These are phyloP conservation scores for Aspergillus fijiensis DNA, from an alignment of 2,329 filamentous ascomycete species.

Conservation along the genomic window DNA sequence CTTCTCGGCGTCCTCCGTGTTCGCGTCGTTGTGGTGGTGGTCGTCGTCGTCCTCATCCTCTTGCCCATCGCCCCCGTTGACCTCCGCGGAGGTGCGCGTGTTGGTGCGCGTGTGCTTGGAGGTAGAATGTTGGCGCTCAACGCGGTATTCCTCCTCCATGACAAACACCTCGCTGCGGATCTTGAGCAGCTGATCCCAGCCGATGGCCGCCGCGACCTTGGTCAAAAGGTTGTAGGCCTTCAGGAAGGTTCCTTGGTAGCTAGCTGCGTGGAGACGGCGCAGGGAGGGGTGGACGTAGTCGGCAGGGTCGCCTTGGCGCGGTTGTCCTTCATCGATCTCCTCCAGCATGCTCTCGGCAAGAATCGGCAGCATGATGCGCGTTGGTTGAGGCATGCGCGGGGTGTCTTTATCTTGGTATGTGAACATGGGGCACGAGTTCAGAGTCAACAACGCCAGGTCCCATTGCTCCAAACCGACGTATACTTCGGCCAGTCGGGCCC, in stretches of 20 bases:
- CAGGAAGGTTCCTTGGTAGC: slow-evolving; percentile 92
- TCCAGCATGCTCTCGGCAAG: slow-evolving; percentile 87
- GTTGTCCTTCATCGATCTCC: slow-evolving; percentile 89
- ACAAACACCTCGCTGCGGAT: slow-evolving; percentile 97
- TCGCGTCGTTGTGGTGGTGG: background rate
- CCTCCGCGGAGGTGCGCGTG: slow-evolving; percentile 35
- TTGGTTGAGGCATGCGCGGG: slow-evolving; percentile 88
- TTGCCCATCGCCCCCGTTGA: slow-evolving; percentile 36
- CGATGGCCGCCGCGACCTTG: slow-evolving; percentile 93
- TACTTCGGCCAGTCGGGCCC: slow-evolving; percentile 89
- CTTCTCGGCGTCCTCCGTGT: slow-evolving; percentile 29
- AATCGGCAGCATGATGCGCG: slow-evolving; percentile 81
- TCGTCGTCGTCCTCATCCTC: slow-evolving; percentile 26
- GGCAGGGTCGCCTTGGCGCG: slow-evolving; percentile 68
- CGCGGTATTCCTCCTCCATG: slow-evolving; percentile 98
- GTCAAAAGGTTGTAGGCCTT: slow-evolving; percentile 93
- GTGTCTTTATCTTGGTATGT: slow-evolving; percentile 99
- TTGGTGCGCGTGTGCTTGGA: slow-evolving; percentile 17
- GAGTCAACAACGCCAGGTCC: slow-evolving; percentile 89
- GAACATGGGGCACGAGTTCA: slow-evolving; percentile 99
- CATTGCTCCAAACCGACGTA: slow-evolving; percentile 94
- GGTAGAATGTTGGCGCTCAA: slow-evolving; percentile 56
- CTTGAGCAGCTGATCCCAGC: slow-evolving; percentile 93
- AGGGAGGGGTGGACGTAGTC: slow-evolving; percentile 87
- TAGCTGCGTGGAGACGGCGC: slow-evolving; percentile 78